These are phyloP conservation scores for Kwoniella sp. DNA, from an alignment of 768 basidiomycete genomes.

Conservation along the genomic window DNA sequence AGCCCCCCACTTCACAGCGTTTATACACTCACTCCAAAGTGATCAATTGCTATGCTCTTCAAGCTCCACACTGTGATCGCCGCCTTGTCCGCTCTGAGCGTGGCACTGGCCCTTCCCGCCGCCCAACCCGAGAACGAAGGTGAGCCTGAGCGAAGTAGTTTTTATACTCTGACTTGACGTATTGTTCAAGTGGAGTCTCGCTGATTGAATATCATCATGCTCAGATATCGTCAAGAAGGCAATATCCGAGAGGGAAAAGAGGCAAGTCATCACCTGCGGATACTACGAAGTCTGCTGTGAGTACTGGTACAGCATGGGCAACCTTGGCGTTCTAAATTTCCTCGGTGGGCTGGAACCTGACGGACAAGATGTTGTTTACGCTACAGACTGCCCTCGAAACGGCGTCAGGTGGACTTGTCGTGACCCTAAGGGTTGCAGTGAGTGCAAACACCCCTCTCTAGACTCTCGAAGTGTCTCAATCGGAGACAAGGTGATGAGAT, in stretches of 20 bases:
- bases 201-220: background rate
- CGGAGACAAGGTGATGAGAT: no score
- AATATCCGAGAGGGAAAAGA: background rate
- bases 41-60: background rate
- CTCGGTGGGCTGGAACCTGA: no score
- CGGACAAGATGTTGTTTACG: background rate
- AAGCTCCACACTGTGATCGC: constrained; percentile 2
- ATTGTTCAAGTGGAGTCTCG: no score
- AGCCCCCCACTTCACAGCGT: no score
- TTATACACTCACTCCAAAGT: no score
- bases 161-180: no score
- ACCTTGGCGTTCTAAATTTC: no score
- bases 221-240: constrained; percentile 8
- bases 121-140: constrained; percentile 6
- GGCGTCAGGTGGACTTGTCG: constrained; percentile 10
- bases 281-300: constrained; percentile 23
- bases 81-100: background rate
- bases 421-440: constrained; percentile 15
- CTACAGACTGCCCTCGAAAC: constrained; percentile 17
- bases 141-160: no score
- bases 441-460: background rate
- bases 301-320: background rate
- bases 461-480: no score
- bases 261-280: constrained; percentile 17
- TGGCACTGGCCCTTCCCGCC: background rate